A percentile compares a stretch with the other conserved stretches of the same genome.
Conservation (phyloP, 1,139 yeast genomes). For the Taphrina sp. region DNA sequence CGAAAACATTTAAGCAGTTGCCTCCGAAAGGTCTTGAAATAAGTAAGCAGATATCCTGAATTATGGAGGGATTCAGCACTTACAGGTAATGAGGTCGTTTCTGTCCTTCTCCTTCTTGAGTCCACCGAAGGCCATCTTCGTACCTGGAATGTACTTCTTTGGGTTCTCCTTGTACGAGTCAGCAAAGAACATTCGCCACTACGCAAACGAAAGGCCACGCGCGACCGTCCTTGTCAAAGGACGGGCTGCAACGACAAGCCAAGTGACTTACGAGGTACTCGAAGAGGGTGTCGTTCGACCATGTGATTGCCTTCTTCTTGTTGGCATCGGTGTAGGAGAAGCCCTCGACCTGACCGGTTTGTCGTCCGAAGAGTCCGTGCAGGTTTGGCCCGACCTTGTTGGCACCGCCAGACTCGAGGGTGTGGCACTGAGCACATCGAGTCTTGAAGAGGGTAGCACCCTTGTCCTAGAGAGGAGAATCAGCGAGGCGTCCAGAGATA, state of each 20-base stretch:
- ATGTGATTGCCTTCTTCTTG: slow-evolving; percentile 88
- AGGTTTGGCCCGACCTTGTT: slow-evolving; percentile 98
- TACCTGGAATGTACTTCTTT: slow-evolving; percentile 99
- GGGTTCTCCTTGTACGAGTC: slow-evolving; percentile 93
- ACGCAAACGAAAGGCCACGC: too few relatives aligned
- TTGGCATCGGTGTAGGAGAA: slow-evolving; percentile 97
- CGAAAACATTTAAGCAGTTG: slow-evolving; percentile 25
- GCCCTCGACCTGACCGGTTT: slow-evolving; percentile 88
- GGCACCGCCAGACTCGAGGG: slow-evolving; percentile 92
- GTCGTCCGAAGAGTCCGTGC: slow-evolving; percentile 89
- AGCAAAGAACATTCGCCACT: too few relatives aligned
- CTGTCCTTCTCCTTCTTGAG: slow-evolving; percentile 98
- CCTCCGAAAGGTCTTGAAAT: slow-evolving; percentile 29
- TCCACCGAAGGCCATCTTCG: slow-evolving; percentile 99
- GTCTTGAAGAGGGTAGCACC: slow-evolving; percentile 99
- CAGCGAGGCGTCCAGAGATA: too few relatives aligned
- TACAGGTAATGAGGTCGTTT: slow-evolving; percentile 89
- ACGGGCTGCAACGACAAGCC: neutral
- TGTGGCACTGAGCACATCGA: slow-evolving; percentile 98
- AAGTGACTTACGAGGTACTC: slow-evolving; percentile 61
- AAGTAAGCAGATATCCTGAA: neutral
- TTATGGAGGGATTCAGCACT: neutral
- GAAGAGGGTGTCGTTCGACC: slow-evolving; percentile 86
- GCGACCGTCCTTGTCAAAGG: slow-evolving; percentile 36
- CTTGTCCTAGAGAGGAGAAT: slow-evolving; percentile 49